Conservation (phyloP, 257 asterid genomes). For the Capsicum pubescens region DNA sequence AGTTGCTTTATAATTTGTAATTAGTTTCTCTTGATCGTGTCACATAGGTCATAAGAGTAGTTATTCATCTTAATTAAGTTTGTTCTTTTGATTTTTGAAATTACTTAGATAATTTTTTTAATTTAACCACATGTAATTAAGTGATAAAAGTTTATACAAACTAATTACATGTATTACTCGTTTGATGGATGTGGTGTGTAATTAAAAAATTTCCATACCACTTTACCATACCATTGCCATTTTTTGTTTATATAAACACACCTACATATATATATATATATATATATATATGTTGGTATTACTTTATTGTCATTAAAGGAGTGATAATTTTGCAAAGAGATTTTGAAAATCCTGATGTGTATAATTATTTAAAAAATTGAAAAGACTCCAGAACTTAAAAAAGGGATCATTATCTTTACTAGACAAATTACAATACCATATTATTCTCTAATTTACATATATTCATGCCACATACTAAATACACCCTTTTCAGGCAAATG, state of each 20-base stretch:
- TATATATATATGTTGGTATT: too few relatives aligned
- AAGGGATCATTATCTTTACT: neutral
- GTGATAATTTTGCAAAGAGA: neutral
- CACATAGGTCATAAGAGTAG: neutral
- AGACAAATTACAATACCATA: neutral
- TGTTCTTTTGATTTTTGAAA: neutral
- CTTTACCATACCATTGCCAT: neutral
- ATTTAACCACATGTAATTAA: neutral
- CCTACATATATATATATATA: too few relatives aligned
- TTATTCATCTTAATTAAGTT: neutral
- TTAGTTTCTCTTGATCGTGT: neutral
- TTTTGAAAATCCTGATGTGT: neutral
- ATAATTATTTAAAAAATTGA: neutral
- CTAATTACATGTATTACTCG: too few relatives aligned
- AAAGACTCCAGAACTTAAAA: neutral
- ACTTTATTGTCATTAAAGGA: neutral
- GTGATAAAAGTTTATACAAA: too few relatives aligned
- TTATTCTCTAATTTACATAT: neutral
- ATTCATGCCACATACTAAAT: neutral
- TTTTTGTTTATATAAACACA: too few relatives aligned
- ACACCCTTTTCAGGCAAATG: neutral
- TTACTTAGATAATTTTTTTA: neutral
- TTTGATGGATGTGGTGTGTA: too few relatives aligned
- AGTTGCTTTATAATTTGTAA: neutral
- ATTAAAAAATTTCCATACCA: too few relatives aligned